A percentile compares a stretch with the other conserved stretches of the same genome.
Evolutionary conservation across 495 filamentous ascomycete genomes (phyloP).

Genomic region (Lophiotrema nucula): DNA sequence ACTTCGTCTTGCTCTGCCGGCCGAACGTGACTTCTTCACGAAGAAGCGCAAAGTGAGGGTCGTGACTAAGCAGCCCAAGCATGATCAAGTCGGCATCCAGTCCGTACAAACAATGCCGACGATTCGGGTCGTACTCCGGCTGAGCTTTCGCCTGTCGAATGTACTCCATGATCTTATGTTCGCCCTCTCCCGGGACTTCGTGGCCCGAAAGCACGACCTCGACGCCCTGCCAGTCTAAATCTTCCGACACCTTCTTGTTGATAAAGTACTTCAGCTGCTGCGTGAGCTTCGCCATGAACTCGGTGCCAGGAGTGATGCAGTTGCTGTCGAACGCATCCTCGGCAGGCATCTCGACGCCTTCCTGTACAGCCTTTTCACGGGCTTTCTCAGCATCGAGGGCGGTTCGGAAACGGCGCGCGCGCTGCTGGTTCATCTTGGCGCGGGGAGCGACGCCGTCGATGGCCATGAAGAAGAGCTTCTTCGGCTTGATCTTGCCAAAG

Average conservation of each 20-base stretch:
- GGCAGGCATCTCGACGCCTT: constrained; percentile 89
- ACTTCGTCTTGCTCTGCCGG: constrained; percentile 75
- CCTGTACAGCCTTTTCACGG: constrained; percentile 80
- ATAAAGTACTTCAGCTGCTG: constrained; percentile 96
- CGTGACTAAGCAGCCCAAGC: constrained; percentile 93
- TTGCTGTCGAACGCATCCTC: constrained; percentile 98
- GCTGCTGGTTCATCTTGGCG: constrained; percentile 99
- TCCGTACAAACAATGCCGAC: constrained; percentile 95
- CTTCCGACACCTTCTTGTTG: constrained; percentile 97
- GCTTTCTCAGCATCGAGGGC: constrained; percentile 87
- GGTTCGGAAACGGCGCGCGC: constrained; percentile 90
- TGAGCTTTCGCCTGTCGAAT: constrained; percentile 96
- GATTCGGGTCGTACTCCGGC: constrained; percentile 88
- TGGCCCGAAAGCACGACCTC: constrained; percentile 96
- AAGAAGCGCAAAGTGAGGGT: constrained; percentile 96
- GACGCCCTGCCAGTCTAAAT: constrained; percentile 93
- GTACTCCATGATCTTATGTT: constrained; percentile 99
- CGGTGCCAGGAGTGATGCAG: constrained; percentile 95
- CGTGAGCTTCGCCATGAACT: constrained; percentile 96
- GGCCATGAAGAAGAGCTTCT: constrained; percentile 98
- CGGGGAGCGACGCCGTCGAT: constrained; percentile 96
- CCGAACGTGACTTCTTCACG: constrained; percentile 98
- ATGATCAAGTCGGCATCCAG: constrained; percentile 98
- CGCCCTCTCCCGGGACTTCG: constrained; percentile 98
- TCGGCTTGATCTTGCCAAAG: constrained; percentile 97